Percentiles rank a stretch among this genome's conserved stretches.
phyloP scores from a whole-genome alignment of 2,329 filamentous ascomycete genomes.

The Penicillium sp. region DNA sequence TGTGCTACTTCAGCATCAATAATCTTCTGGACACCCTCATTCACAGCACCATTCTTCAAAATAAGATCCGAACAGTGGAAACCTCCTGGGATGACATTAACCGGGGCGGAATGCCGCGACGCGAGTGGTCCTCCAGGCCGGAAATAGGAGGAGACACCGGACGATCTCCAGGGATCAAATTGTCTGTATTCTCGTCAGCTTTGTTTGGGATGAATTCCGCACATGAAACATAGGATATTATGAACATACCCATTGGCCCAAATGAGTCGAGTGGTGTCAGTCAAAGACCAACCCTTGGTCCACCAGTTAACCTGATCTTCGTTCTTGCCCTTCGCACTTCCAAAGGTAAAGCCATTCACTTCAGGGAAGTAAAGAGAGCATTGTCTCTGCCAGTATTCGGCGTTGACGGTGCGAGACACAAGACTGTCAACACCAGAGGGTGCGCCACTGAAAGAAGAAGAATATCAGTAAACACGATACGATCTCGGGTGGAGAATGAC shows the following conservation, averaged over 20 bases:
- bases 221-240: not conserved
- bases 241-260: conserved; percentile 60
- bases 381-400: conserved; percentile 62
- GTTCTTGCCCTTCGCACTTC: conserved; percentile 55
- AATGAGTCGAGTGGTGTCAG: conserved; percentile 60
- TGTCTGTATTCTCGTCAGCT: conserved; percentile 41
- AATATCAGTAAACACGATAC: conserved; percentile 31
- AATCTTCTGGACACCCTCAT: conserved; percentile 56
- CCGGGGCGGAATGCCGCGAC: conserved; percentile 55
- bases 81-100: conserved; percentile 60
- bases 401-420: conserved; percentile 58
- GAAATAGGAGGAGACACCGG: conserved; percentile 59
- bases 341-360: conserved; percentile 58
- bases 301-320: conserved; percentile 57
- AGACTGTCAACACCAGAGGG: conserved; percentile 54
- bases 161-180: conserved; percentile 65
- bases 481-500: conserved; percentile 18
- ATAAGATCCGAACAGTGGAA: conserved; percentile 64
- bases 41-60: conserved; percentile 53
- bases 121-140: conserved; percentile 61
- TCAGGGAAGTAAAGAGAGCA: conserved; percentile 63
- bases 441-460: conserved; percentile 55
- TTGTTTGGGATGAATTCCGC: not conserved
- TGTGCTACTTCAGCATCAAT: conserved; percentile 58
- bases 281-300: conserved; percentile 63